phyloP scores from a whole-genome alignment of 2,329 filamentous ascomycete genomes.

The Immersiporthe knoxdaviesiana region DNA sequence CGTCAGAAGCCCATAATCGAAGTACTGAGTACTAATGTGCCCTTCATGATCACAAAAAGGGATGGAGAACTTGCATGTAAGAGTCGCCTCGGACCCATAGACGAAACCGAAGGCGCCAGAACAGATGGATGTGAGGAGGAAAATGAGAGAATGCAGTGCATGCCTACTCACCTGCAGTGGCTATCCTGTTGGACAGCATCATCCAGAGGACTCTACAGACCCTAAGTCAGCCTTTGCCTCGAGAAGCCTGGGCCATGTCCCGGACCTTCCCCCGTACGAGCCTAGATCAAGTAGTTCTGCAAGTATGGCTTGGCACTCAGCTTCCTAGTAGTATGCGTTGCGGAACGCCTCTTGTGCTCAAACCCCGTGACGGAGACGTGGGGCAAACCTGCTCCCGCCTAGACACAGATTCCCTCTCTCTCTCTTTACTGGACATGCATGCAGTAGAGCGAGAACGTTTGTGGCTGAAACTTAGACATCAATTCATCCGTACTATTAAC shows the following conservation, averaged over 20 bases:
- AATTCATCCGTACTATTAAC: slow-evolving; percentile 35
- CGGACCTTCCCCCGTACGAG: too few species aligned
- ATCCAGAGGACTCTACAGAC: not conserved
- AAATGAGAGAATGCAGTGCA: not conserved
- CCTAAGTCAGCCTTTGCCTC: too few species aligned
- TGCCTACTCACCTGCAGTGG: not conserved
- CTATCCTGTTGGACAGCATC: not conserved
- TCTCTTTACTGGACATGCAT: too few species aligned
- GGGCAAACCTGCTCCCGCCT: not conserved
- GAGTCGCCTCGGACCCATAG: not conserved
- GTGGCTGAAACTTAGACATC: slow-evolving; percentile 29
- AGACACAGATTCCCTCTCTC: not conserved
- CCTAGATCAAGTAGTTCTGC: too few species aligned
- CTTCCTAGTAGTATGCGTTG: too few species aligned
- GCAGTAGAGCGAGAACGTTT: too few species aligned
- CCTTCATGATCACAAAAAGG: not conserved
- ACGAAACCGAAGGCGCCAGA: not conserved
- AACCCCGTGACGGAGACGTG: not conserved
- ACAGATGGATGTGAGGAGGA: not conserved
- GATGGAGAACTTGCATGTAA: not conserved
- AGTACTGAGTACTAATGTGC: not conserved
- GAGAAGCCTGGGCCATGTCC: too few species aligned
- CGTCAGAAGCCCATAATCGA: not conserved
- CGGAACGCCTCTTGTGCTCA: too few species aligned
- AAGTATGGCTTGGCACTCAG: too few species aligned